Base-by-base conservation (phyloP, 257 asterid genomes). In the Coffea eugenioides region DNA sequence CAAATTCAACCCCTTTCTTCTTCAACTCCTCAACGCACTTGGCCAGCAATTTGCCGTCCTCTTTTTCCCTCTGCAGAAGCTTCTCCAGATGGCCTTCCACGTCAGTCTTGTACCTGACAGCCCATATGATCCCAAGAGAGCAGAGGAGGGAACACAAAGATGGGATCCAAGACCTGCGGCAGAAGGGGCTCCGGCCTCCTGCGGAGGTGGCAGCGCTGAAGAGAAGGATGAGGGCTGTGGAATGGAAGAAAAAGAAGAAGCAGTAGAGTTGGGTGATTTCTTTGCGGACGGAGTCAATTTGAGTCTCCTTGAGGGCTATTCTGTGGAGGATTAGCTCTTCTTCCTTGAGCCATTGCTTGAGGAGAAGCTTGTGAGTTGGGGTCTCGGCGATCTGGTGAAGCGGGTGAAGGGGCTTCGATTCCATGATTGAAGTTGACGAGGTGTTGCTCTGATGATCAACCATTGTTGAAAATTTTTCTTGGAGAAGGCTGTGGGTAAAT, bases 321-420 rank as follows among this genome's bases (percentile, higher is more conserved):
- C 98, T 90, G 83, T 86, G 88, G 77, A 95, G 90, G 88, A 95
- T 93, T 56, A 95, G 89, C 69, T 93, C 97, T 75, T 93, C 92
- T 83, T 95, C 98, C 75, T 93, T 93, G 2, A 95, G 90, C 99
- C 99, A 93, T 80, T 95, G 98, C 82, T 95, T 95, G 31, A 95
- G 92, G 77, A 93, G 98, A 82, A 95, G 96, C 81, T 89, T 92
- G 95, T 95, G 99, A 62, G 93, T 92, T 27, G 98, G 97, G 64
- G 85, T 86, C 43, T 79, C 83, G 2, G 97, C 98, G 20, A 93
- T 95, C 82, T 95, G 97, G 85, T 91, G 97, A 84, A 95, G 95
- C 21, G 96, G 97, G 81, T 93, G 97, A 6, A 72, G 79, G 25
- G 88, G 74, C 73, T 89, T 90, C 67, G 90, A 45, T 34, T 88